Percentiles rank a stretch among this genome's conserved stretches.
phyloP scores from a whole-genome alignment of 805 yeast genomes.

The Nakazawaea peltata region DNA sequence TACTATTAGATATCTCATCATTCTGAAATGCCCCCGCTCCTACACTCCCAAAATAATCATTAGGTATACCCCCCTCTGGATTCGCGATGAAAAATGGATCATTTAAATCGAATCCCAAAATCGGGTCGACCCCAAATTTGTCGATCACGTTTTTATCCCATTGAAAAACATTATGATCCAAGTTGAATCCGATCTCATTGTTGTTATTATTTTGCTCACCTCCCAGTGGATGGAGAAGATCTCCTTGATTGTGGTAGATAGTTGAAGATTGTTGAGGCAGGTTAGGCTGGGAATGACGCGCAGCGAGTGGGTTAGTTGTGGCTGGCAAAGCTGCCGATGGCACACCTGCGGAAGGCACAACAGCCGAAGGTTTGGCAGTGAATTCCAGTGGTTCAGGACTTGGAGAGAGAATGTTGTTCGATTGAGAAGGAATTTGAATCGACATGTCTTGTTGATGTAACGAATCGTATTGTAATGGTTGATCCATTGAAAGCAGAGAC shows the following conservation, averaged over 20 bases:
- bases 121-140: slow-evolving; percentile 22
- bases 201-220: slow-evolving; percentile 1
- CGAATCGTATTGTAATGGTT: background rate
- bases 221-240: slow-evolving; percentile 1
- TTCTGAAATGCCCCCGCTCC: too few relatives aligned
- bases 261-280: slow-evolving; percentile 1
- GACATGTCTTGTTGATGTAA: background rate
- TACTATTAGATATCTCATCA: slow-evolving; percentile 2
- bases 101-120: slow-evolving; percentile 29
- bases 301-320: slow-evolving; percentile 8
- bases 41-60: slow-evolving; percentile 9
- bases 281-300: background rate
- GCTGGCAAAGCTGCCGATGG: slow-evolving; percentile 8
- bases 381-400: background rate
- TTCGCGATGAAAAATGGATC: slow-evolving; percentile 48
- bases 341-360: background rate
- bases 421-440: background rate
- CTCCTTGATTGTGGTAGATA: slow-evolving; percentile 6
- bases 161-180: slow-evolving; percentile 7
- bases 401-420: background rate
- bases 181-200: slow-evolving; percentile 10
- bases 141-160: slow-evolving; percentile 8
- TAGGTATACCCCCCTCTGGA: slow-evolving; percentile 20
- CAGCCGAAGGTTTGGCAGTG: background rate
- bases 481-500: background rate